Evolutionary conservation across 106 monocot genomes (phyloP).

Genomic region (Phalaenopsis equestris): DNA sequence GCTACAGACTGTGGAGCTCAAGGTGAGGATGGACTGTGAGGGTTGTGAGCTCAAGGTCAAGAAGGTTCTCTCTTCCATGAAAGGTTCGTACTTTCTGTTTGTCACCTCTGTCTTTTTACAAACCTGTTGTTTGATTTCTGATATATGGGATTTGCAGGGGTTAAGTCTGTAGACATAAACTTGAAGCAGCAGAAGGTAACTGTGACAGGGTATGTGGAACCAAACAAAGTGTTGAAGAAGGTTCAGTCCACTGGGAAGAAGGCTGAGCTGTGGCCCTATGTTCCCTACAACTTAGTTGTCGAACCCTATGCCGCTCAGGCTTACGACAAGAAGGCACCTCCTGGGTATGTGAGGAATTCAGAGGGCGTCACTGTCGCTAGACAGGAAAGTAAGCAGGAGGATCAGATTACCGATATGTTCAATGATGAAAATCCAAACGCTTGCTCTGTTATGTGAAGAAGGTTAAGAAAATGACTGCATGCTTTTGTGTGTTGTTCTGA

Average conservation of each 20-base stretch:
- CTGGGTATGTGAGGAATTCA: constrained; percentile 36
- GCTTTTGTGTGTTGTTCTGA: too few species aligned
- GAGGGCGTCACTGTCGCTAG: neutral
- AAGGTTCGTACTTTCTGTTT: constrained; percentile 15
- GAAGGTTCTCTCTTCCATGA: constrained; percentile 36
- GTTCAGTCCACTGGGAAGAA: constrained; percentile 35
- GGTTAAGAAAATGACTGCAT: neutral
- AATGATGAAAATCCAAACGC: constrained; percentile 48
- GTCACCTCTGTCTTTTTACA: too few species aligned
- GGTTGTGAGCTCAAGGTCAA: constrained; percentile 45
- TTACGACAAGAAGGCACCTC: constrained; percentile 42
- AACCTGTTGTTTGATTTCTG: neutral
- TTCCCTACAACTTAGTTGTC: constrained; percentile 23
- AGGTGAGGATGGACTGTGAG: constrained; percentile 51
- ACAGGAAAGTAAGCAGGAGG: constrained; percentile 10
- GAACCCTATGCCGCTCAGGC: constrained; percentile 23
- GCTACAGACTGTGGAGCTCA: constrained; percentile 39
- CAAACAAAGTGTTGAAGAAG: constrained; percentile 39
- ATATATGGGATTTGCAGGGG: constrained; percentile 19
- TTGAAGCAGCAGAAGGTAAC: constrained; percentile 38
- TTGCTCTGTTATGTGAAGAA: constrained; percentile 40
- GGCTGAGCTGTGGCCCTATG: constrained; percentile 44
- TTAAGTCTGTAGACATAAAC: constrained; percentile 27
- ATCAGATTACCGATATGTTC: constrained; percentile 32
- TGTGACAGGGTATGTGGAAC: constrained; percentile 32